These are phyloP conservation scores for Colletotrichum eleusines DNA, from an alignment of 2,329 filamentous ascomycete species.

Conservation along the genomic window DNA sequence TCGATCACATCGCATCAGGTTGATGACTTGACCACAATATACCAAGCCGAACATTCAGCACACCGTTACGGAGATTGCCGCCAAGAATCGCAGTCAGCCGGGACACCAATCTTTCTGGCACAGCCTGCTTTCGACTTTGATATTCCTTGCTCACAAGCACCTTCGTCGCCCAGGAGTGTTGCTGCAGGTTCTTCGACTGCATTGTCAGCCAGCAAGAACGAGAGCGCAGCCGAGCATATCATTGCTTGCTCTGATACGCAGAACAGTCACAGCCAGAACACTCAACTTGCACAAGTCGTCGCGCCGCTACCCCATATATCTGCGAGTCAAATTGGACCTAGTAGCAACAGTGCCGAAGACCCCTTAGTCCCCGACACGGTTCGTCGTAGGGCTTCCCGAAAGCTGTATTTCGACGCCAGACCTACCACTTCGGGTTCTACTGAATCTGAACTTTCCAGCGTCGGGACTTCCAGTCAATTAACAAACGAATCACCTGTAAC, in stretches of 20 bases:
- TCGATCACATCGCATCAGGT: conserved; percentile 35
- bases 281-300: conserved; percentile 42
- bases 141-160: conserved; percentile 7
- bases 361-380: conserved; percentile 41
- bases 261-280: conserved; percentile 4
- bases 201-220: background rate
- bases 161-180: background rate
- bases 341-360: conserved; percentile 20
- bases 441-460: background rate
- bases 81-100: conserved; percentile 11
- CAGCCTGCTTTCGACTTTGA: conserved; percentile 33
- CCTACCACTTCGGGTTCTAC: background rate
- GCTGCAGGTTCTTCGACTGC: background rate
- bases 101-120: conserved; percentile 28
- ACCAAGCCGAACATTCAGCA: conserved; percentile 10
- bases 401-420: background rate
- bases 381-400: conserved; percentile 25
- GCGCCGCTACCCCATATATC: conserved; percentile 22
- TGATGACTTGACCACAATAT: conserved; percentile 10
- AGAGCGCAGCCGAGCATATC: background rate
- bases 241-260: conserved; percentile 31
- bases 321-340: conserved; percentile 20
- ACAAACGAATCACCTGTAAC: background rate
- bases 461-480: background rate
- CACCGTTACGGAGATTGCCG: background rate